Conservation (phyloP, 2,329 filamentous ascomycete genomes). For the Ceratocystis diversiconidia region DNA sequence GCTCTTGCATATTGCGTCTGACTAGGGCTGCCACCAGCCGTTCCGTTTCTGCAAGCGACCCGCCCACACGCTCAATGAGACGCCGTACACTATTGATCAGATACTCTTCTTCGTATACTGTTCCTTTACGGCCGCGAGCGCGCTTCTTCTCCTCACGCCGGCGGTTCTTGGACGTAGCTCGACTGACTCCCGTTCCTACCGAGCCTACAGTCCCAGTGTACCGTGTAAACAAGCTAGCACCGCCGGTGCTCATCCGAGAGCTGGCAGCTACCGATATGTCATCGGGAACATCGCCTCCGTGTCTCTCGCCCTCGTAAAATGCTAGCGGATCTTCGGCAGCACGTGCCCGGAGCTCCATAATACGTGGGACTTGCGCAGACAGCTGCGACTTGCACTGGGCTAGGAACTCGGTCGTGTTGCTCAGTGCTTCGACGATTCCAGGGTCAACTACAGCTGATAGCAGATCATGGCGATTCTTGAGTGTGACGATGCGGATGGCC, state of each 20-base stretch:
- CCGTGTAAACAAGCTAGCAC: constrained; percentile 79
- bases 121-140: constrained; percentile 86
- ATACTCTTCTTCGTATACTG: constrained; percentile 96
- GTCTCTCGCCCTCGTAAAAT: constrained; percentile 70
- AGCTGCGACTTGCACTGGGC: constrained; percentile 86
- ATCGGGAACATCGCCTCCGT: constrained; percentile 64
- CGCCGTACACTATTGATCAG: constrained; percentile 75
- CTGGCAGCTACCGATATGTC: constrained; percentile 77
- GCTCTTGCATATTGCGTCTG: constrained; percentile 72
- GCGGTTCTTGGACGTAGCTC: constrained; percentile 77
- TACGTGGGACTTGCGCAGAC: constrained; percentile 68
- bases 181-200: constrained; percentile 55
- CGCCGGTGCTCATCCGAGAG: constrained; percentile 60
- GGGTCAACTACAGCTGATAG: constrained; percentile 57
- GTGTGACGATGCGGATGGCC: constrained; percentile 62
- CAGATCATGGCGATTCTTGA: constrained; percentile 45
- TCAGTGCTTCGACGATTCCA: constrained; percentile 66
- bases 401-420: constrained; percentile 74
- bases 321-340: constrained; percentile 74
- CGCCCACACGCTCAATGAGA: constrained; percentile 69
- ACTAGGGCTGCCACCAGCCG: constrained; percentile 63
- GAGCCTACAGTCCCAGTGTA: constrained; percentile 70
- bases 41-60: constrained; percentile 55
- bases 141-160: constrained; percentile 87
- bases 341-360: constrained; percentile 66